These are phyloP conservation scores for Fomes fomentarius DNA, from an alignment of 1,284 basidiomycete genomes.

Conservation along the genomic window DNA sequence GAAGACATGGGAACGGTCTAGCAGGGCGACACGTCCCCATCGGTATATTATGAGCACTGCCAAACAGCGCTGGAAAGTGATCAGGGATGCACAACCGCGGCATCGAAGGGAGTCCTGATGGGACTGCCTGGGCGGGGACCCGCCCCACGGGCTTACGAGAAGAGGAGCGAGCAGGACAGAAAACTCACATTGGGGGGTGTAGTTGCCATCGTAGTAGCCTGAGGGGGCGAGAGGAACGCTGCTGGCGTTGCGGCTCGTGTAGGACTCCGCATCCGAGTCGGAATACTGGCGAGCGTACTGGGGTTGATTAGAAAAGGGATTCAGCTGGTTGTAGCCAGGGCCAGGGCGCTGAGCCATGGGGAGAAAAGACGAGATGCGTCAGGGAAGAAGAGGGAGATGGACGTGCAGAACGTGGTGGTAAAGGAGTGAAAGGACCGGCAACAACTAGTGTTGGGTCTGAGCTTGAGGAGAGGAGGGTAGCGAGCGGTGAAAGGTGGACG, in stretches of 20 bases:
- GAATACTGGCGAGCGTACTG: conserved; percentile 36
- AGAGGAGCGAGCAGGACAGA: conserved; percentile 1
- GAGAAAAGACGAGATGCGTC: conserved; percentile 17
- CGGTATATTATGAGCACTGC: conserved; percentile 12
- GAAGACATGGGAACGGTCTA: conserved; percentile 15
- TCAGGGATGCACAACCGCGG: conserved; percentile 7
- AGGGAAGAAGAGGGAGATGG: conserved; percentile 7
- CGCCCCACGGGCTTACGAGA: conserved; percentile 1
- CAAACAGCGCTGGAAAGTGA: conserved; percentile 8
- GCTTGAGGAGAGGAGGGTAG: conserved; percentile 11
- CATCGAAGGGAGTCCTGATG: conserved; percentile 1
- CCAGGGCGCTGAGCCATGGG: conserved; percentile 42
- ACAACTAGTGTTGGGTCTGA: conserved; percentile 27
- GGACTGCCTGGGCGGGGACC: background rate
- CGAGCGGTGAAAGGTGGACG: conserved; percentile 7
- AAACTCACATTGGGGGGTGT: conserved; percentile 36
- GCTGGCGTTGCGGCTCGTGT: conserved; percentile 56
- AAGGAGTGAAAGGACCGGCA: conserved; percentile 28
- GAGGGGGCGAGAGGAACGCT: conserved; percentile 57
- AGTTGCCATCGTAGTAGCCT: conserved; percentile 49
- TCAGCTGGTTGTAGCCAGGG: conserved; percentile 42
- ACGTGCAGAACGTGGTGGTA: conserved; percentile 3
- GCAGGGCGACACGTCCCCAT: background rate
- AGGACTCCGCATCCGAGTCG: conserved; percentile 59
- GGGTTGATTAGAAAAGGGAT: conserved; percentile 37